Percentiles rank a stretch among this genome's conserved stretches.
Evolutionary conservation across 257 asterid species (phyloP).

Genomic region (Ophiorrhiza pumila): DNA sequence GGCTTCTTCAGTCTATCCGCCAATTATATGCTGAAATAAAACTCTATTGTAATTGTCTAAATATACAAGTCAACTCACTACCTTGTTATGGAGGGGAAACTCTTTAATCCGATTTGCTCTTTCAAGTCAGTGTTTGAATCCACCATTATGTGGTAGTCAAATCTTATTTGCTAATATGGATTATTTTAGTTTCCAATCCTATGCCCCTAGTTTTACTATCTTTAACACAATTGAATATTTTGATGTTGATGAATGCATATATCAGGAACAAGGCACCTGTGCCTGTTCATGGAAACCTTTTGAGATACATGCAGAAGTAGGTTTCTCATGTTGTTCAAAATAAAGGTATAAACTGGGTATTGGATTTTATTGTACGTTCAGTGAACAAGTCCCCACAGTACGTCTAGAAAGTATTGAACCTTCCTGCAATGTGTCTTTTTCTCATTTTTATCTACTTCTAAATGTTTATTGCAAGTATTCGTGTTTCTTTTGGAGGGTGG

Average conservation of each 20-base stretch:
- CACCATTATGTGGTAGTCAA: background rate
- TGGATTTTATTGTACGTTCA: background rate
- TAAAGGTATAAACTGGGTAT: background rate
- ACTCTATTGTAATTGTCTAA: background rate
- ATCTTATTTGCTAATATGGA: background rate
- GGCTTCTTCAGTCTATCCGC: background rate
- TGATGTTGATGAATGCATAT: background rate
- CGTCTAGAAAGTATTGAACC: background rate
- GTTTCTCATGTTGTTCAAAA: background rate
- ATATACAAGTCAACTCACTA: background rate
- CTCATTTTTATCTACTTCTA: background rate
- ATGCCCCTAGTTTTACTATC: background rate
- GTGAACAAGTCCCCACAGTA: background rate
- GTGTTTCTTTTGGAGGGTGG: background rate
- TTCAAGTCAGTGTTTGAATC: background rate
- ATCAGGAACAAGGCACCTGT: background rate
- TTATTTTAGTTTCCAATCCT: background rate
- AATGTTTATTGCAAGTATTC: background rate
- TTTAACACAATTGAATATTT: background rate
- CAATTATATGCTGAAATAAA: background rate
- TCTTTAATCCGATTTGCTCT: background rate
- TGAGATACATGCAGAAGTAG: background rate
- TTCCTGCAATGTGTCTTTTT: background rate
- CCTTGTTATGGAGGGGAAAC: background rate
- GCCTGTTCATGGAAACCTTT: background rate